A percentile compares a stretch with the other conserved stretches of the same genome.
These are phyloP conservation scores for Boletus rubroflammeus DNA, from an alignment of 768 basidiomycete genomes.

Conservation along the genomic window DNA sequence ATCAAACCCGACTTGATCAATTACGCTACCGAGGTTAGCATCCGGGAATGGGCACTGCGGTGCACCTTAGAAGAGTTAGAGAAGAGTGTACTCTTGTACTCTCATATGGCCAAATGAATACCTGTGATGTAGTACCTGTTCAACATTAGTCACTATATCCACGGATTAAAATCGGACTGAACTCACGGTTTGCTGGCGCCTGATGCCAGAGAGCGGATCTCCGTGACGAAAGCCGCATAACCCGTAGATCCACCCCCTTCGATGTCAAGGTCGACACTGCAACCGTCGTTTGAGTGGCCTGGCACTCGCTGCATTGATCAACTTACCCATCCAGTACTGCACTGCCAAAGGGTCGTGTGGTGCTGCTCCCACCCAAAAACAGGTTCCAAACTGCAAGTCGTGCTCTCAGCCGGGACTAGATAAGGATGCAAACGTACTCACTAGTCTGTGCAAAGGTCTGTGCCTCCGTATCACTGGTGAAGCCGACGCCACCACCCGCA, in stretches of 20 bases:
- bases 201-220: constrained; percentile 26
- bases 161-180: background rate
- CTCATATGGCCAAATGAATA: constrained; percentile 2
- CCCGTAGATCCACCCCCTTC: constrained; percentile 56
- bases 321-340: constrained; percentile 46
- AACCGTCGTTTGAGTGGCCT: background rate
- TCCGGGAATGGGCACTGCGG: constrained; percentile 67
- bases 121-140: constrained; percentile 61
- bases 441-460: constrained; percentile 30
- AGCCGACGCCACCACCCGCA: constrained; percentile 39
- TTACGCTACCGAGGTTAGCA: constrained; percentile 51
- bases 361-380: constrained; percentile 45
- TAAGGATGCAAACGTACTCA: constrained; percentile 11
- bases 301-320: background rate
- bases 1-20: constrained; percentile 63
- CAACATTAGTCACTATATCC: background rate
- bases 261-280: constrained; percentile 68
- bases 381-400: constrained; percentile 37
- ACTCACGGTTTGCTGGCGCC: constrained; percentile 22
- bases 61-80: constrained; percentile 16
- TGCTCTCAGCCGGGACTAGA: background rate
- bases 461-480: constrained; percentile 36
- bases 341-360: constrained; percentile 42
- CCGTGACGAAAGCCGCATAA: constrained; percentile 45
- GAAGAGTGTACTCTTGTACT: background rate